A percentile compares a stretch with the other conserved stretches of the same genome.
phyloP scores from a whole-genome alignment of 371 early-diverging fungal genomes.

The Saksenaea vasiformis region DNA sequence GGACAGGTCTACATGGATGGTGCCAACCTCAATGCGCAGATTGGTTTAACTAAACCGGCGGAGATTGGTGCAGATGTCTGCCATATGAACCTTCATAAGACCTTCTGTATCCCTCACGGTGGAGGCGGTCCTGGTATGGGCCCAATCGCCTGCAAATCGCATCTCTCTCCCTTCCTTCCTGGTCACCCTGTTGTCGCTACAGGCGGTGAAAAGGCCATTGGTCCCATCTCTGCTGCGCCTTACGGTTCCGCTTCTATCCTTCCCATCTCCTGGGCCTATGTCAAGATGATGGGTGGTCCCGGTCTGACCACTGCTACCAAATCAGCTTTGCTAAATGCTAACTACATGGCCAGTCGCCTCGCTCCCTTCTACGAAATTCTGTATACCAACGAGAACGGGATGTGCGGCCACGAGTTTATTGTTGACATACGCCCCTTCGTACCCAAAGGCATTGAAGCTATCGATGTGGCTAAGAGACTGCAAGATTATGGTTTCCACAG shows the following conservation, averaged over 20 bases:
- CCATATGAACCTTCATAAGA: slow-evolving; percentile 98
- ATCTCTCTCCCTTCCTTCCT: slow-evolving; percentile 91
- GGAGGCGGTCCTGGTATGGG: slow-evolving; percentile 99
- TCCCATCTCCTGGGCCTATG: slow-evolving; percentile 97
- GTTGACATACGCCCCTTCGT: slow-evolving; percentile 90
- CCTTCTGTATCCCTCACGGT: slow-evolving; percentile 98
- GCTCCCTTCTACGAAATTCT: slow-evolving; percentile 86
- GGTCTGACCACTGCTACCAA: slow-evolving; percentile 88
- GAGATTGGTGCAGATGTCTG: slow-evolving; percentile 98
- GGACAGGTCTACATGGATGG: slow-evolving; percentile 99
- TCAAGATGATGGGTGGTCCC: slow-evolving; percentile 93
- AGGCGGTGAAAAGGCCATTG: slow-evolving; percentile 79
- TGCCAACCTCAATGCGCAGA: slow-evolving; percentile 98
- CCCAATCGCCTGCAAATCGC: slow-evolving; percentile 88
- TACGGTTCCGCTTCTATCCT: slow-evolving; percentile 94
- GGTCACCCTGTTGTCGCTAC: slow-evolving; percentile 84
- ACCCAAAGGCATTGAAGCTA: slow-evolving; percentile 83
- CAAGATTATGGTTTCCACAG: slow-evolving; percentile 98
- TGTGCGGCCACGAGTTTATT: slow-evolving; percentile 98
- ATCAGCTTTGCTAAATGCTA: slow-evolving; percentile 93
- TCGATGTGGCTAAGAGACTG: slow-evolving; percentile 97
- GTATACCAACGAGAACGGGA: slow-evolving; percentile 89
- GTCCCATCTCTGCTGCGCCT: slow-evolving; percentile 96
- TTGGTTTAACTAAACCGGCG: slow-evolving; percentile 93
- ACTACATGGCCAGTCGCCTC: slow-evolving; percentile 94